These are phyloP conservation scores for Pezicula radicicola DNA, from an alignment of 2,329 filamentous ascomycete genomes.

Conservation along the genomic window DNA sequence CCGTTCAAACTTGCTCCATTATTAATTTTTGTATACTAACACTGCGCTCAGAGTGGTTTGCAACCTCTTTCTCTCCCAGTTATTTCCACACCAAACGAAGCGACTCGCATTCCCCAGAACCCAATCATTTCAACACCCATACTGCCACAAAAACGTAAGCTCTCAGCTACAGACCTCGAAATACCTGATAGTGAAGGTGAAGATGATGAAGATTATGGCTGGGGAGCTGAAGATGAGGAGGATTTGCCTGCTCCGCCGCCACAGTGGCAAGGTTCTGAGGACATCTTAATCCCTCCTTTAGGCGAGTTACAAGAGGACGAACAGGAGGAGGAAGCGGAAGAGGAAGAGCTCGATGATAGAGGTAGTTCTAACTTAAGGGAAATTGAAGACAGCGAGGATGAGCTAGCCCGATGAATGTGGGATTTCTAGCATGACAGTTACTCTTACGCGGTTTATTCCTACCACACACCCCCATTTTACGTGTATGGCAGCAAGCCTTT, in stretches of 20 bases:
- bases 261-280: conserved; percentile 67
- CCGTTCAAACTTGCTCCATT: neutral
- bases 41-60: conserved; percentile 8
- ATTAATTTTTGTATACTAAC: neutral
- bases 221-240: conserved; percentile 65
- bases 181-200: conserved; percentile 57
- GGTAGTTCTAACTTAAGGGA: neutral
- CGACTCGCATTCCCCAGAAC: conserved; percentile 5
- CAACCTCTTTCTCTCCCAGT: conserved; percentile 6
- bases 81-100: conserved; percentile 17
- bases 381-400: conserved; percentile 19
- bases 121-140: conserved; percentile 2
- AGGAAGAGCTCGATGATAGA: neutral
- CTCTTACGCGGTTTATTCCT: too few species aligned
- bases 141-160: conserved; percentile 59
- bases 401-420: conserved; percentile 5
- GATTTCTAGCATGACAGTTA: too few species aligned
- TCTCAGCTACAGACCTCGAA: conserved; percentile 57
- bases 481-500: too few species aligned
- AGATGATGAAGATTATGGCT: conserved; percentile 69
- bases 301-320: conserved; percentile 15
- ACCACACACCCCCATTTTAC: too few species aligned
- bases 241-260: conserved; percentile 57
- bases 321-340: conserved; percentile 11
- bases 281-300: conserved; percentile 44